Base-by-base conservation (phyloP, 139 green algal genomes). In the Nannochloris sp. region DNA sequence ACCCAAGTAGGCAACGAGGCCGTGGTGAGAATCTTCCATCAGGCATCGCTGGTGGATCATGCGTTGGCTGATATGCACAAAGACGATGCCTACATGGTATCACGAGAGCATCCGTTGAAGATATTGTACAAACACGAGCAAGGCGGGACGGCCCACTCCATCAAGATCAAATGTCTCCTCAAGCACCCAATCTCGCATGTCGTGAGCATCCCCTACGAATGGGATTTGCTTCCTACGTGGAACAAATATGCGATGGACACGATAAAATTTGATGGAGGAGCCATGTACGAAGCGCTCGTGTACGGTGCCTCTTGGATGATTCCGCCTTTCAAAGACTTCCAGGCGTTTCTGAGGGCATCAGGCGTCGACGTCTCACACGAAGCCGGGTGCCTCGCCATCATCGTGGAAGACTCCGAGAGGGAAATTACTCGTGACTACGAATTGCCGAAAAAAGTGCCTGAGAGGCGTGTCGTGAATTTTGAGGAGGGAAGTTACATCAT, bases 251-350 rank as follows among this genome's bases (percentile, higher is more conserved):
- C 29, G 18, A 37, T 75, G 7, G 68, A 66, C 16, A 27, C 49
- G 37, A 24, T 57, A 18, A 75, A 59, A 29, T 25, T 75, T 6
- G 68, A 60, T 9, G 61, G 60, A 60, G 57, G 50, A 9, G 25
- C 24, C 29, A 60, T 66, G 15, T 75, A 61, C 43, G 68, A 70
- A 34, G 51, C 24, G 19, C 57, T 58, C 21, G 25, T 75, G 16
- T 75, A 75, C 18, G 68, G 68, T 3, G 68, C 68, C 1, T 62
- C 70, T 44, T 75, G 68, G 68, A 70, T 75, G 68, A 59, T 66
- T 15, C 19, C 24, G 15, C 61, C 61, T n/a, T 70, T 75, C 50
- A 70, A 63, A 48, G 12, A 58, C 49, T 60, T 67, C 29, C 62
- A 75, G 21, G 55, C 11, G 5, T 48, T 75, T 31, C 23, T 70